phyloP scores from a whole-genome alignment of 2,329 filamentous ascomycete genomes.

The Boeremia lycopersici region DNA sequence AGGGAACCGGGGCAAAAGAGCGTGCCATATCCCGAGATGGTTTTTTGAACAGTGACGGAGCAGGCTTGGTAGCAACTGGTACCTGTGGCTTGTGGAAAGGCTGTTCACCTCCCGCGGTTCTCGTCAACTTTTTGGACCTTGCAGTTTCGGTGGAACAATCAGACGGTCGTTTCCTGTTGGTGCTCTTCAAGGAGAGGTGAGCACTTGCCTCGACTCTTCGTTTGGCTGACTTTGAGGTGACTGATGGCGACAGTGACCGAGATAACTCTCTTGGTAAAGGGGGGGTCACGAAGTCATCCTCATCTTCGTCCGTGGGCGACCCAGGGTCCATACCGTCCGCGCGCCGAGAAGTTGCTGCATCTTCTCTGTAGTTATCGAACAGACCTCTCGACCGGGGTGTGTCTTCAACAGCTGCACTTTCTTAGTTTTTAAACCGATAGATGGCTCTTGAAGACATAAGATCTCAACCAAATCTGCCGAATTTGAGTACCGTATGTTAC shows the following conservation, averaged over 20 bases:
- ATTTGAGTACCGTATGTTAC: not conserved
- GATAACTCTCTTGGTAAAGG: conserved; percentile 27
- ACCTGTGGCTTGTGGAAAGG: conserved; percentile 10
- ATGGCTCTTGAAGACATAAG: too few species aligned
- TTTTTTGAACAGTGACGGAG: conserved; percentile 26
- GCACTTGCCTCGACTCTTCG: conserved; percentile 36
- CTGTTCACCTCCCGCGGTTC: conserved; percentile 34
- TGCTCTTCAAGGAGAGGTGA: conserved; percentile 21
- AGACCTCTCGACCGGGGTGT: not conserved
- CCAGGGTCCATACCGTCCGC: conserved; percentile 24
- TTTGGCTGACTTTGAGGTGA: conserved; percentile 26
- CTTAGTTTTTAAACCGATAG: too few species aligned
- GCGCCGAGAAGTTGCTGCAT: not conserved
- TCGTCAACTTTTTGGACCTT: conserved; percentile 37
- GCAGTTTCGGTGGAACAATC: conserved; percentile 24
- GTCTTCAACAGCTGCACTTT: not conserved
- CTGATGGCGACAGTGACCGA: conserved; percentile 10
- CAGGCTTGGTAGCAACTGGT: not conserved
- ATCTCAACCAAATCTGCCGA: too few species aligned
- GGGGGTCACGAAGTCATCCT: conserved; percentile 28
- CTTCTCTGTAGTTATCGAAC: not conserved
- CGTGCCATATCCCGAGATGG: conserved; percentile 28
- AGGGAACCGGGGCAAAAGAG: conserved; percentile 20
- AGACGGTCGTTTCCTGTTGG: conserved; percentile 30
- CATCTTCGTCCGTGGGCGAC: conserved; percentile 41